Base-by-base conservation (phyloP, 768 basidiomycete genomes). In the Panaeolus cyanescens region DNA sequence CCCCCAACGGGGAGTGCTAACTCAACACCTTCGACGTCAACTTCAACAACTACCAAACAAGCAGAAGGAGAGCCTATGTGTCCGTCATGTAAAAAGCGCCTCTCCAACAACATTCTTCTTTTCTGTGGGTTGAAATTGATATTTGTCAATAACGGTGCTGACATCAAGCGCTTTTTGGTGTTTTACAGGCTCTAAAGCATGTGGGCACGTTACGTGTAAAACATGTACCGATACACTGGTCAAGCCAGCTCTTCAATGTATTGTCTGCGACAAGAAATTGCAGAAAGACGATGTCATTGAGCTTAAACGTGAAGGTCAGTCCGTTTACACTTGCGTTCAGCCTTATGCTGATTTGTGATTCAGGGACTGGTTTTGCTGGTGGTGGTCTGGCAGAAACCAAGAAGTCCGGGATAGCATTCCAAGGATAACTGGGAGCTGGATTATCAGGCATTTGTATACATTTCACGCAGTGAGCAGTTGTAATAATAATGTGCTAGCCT, bases 331-430 rank as follows among this genome's bases (percentile, higher is more conserved):
- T 13, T 42, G n/a, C 31, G 4, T 22, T 19, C 28, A 36, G 20
- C 50, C 5, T 0, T 30, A 22, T 32, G 10, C 32, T 54, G 25
- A 36, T 6, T 39, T n/a, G n/a, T n/a, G n/a, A n/a, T n/a, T 3
- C 58, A 94, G 92, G 93, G 25, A 98, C 96, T 9, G 95, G 96
- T 0, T 98, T 92, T 70, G 95, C 96, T 7, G 91, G 92, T 57
- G 95, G 96, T n/a, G 96, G 96, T 5, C 74, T 94, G 65, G 93
- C 95, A n/a, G 93, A 96, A 75, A 90, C 91, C 0, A 88, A 85
- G 34, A 90, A 85, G 71, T 80, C 79, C 30, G 94, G 93, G 1
- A 76, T 93, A 12, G 90, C 93, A 0, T 96, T 98, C 79, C 93
- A 96, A 70, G 93, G 92, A 40, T 95, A 68, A 62, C 12, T 10